Evolutionary conservation across 148 eudicot species (phyloP).

Genomic region (Rhododendron henanense): DNA sequence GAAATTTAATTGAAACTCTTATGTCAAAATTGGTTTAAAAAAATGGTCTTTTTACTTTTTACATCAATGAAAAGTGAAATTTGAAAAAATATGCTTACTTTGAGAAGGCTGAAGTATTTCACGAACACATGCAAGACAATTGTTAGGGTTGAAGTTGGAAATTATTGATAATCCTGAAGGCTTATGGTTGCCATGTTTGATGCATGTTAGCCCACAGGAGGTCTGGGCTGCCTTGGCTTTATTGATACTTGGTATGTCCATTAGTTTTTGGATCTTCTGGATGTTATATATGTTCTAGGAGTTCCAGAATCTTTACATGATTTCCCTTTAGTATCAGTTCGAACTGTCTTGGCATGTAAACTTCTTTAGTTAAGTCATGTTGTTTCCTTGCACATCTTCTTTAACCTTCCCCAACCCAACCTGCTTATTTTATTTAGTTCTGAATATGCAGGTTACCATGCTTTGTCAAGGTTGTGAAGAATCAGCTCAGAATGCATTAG

Average conservation of each 20-base stretch:
- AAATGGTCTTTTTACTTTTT: not conserved
- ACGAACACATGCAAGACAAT: not conserved
- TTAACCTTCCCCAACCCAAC: not conserved
- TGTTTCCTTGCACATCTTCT: not conserved
- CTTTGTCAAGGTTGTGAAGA: constrained; percentile 81
- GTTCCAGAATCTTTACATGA: not conserved
- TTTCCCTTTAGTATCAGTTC: not conserved
- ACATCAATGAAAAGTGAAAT: not conserved
- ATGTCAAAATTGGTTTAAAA: not conserved
- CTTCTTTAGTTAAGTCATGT: not conserved
- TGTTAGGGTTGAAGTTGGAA: not conserved
- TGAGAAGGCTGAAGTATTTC: not conserved
- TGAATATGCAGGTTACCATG: constrained; percentile 73
- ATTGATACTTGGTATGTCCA: not conserved
- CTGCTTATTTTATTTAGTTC: not conserved
- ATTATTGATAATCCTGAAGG: too few species aligned
- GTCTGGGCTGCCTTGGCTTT: not conserved
- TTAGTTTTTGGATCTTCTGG: constrained; percentile 10
- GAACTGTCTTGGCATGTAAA: not conserved
- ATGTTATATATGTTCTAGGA: not conserved
- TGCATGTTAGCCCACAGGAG: not conserved
- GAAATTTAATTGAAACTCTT: too few species aligned
- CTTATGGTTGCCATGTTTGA: not conserved
- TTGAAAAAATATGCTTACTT: not conserved
- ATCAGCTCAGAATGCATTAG: constrained; percentile 49